Base-by-base conservation (phyloP, 2,329 filamentous ascomycete species). In the Fusarium sp. region DNA sequence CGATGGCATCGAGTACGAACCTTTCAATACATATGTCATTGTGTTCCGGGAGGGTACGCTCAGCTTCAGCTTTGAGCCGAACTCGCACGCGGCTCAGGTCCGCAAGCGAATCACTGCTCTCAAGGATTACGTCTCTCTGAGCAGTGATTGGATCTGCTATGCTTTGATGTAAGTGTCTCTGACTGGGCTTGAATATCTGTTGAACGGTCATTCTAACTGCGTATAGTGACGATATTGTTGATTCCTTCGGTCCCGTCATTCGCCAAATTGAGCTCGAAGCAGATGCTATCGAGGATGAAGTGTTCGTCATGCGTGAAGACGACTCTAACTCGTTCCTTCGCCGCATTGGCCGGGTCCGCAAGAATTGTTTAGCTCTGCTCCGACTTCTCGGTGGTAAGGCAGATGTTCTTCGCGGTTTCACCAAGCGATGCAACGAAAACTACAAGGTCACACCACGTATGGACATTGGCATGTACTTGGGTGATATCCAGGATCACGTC, bases 61-160 rank as follows among this genome's bases (percentile, higher is more conserved):
- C 52, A 98, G 95, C 74, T 98, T 99, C 83, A 97, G 94, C 69
- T 98, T 97, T 78, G 90, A 89, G 48, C 91, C 91, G 15, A 97
- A 97, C 76, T 89, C 90, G 4, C 96, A 99, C 78, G 93, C 95
- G 14, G 87, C 91, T 43, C 93, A 96, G 70, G 96, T 99, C 26
- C 90, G 95, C 71, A 94, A 92, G 84, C 90, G 96, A 80, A 98
- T 99, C 75, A 91, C 93, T 24, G 92, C 94, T 72, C 86, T 99
- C 58, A 95, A 97, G 76, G 96, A 99, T 77, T 98, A 98, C 76
- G 92, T 98, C 74, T 91, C 95, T 66, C 86, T 99, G 39, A 97
- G 94, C 77, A 95, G 94, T 72, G 96, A 99, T 81, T 99, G 97
- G 95, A 97, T 98, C 73, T 99, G 96, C 84, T 99, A 99, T 78